Base-by-base conservation (phyloP, 495 filamentous ascomycete genomes). In the Podospora pseudopauciseta region DNA sequence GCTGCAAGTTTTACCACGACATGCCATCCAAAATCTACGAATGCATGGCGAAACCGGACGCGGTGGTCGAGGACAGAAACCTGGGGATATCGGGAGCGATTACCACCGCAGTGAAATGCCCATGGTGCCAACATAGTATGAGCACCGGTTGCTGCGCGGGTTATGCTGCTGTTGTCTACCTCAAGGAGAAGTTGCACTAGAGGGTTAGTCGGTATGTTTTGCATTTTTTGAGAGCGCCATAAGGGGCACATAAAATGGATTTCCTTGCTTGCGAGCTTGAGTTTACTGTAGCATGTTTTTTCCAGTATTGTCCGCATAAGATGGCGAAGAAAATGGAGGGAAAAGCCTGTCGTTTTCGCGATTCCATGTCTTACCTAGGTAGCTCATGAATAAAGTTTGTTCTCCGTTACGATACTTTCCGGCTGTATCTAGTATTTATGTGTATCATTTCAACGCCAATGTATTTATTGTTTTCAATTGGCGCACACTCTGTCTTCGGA, bases 101-200 rank as follows among this genome's bases (percentile, higher is more conserved):
- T 70, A 85, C 84, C 30, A 86, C 84, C 19, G 84, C 84, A 74
- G 85, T 90, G 23, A 86, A 86, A 67, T 93, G 90, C 71, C 90
- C 90, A 63, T 94, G 91, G 90, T 94, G 91, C 78, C 78, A 81
- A 28, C 91, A 94, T 80, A 82, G 84, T 34, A 92, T 94, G 89
- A 89, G 81, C 63, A 87, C 83, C 20, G 74, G 77, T 62, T 94
- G 91, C 75, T 94, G 91, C 75, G 82, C 89, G 20, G 90, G 89
- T 18, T 93, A 90, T 82, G 87, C 86, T 26, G 86, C 90, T 5
- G 80, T 91, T 58, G 88, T 92, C 23, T 86, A 89, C 67, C 75
- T 92, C 76, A 86, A 86, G 65, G 88, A 91, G 73, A 86, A 64
- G 64, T 32, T 77, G 60, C 73, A 77, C 32, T 77, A 34, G 30